Base-by-base conservation (phyloP, 1,284 basidiomycete species). In the Phylloporus sp. region DNA sequence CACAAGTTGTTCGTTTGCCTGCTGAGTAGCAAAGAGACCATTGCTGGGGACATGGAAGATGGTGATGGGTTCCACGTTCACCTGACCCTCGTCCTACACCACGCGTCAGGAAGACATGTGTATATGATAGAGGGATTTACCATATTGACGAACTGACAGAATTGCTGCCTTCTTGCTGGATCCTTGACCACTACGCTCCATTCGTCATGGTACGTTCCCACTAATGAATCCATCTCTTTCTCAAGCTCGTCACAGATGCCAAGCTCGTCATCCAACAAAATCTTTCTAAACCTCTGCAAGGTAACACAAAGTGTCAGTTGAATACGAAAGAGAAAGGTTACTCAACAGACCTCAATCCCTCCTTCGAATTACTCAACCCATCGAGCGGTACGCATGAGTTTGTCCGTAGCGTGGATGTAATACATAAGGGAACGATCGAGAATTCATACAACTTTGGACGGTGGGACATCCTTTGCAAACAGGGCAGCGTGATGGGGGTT, bases 291-390 rank as follows among this genome's bases (percentile, higher is more conserved):
- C 80, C 87, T 88, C 84, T 88, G 65, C 17, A 47, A 10, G 39
- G 68, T 64, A 52, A 32, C 53, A n/a, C 11, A 20, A 35, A 53
- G 29, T 7, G 35, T 70, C 20, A 47, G 57, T 59, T 19, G 41
- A 25, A 32, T 25, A 41, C 6, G 27, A 32, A 65, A 35, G n/a
- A 29, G 25, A 27, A 25, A 27, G 27, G 37, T 58, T n/a, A 35
- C n/a, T 7, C 23, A 19, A 69, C 71, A 66, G 37, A 87, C 88
- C 74, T 90, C 89, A 66, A 92, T 85, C 0, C 92, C 91, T 10
- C 90, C 90, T 25, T 92, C 91, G 77, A 91, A 86, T 27, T 79
- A 77, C 66, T 93, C 92, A n/a, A 94, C 82, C 92, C 92, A 94
- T 32, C 91, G 84, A 0, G 92, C 91, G 0, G 92, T 94, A 23